These are phyloP conservation scores for Chlamydomonas schloesseri DNA, from an alignment of 139 green algal species.

Conservation along the genomic window DNA sequence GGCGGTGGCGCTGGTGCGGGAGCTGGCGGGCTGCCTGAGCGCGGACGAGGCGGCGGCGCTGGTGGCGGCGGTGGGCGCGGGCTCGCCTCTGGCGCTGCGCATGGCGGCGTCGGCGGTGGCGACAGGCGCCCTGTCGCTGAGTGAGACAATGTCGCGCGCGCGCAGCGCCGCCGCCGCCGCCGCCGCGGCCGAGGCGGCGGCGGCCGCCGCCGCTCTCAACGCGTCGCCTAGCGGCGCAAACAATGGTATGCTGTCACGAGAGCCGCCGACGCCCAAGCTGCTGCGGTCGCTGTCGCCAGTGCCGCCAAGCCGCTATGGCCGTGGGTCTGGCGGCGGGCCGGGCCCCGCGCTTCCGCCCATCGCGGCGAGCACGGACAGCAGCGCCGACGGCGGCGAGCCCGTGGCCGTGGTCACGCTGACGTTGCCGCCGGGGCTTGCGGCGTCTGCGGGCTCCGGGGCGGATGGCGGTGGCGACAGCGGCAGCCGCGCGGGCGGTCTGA, in stretches of 20 bases:
- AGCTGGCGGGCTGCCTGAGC: slow-evolving; percentile 7
- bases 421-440: too few relatives aligned
- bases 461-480: not conserved
- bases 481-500: too few relatives aligned
- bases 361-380: too few relatives aligned
- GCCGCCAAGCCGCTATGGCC: not conserved
- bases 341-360: not conserved
- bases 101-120: slow-evolving; percentile 32
- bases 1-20: slow-evolving; percentile 28
- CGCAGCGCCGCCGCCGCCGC: slow-evolving; percentile 7
- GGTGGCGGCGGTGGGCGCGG: not conserved
- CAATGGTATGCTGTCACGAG: not conserved
- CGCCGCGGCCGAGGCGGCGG: not conserved
- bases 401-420: too few relatives aligned
- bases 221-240: not conserved
- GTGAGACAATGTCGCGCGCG: slow-evolving; percentile 3
- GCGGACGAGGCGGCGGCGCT: slow-evolving; percentile 31
- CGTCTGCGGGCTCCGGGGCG: too few relatives aligned
- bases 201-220: not conserved
- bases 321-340: too few relatives aligned
- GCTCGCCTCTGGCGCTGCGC: slow-evolving; percentile 1
- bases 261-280: not conserved
- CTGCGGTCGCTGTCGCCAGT: slow-evolving; percentile 23
- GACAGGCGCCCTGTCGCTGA: slow-evolving; percentile 4
- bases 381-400: too few relatives aligned